phyloP scores from a whole-genome alignment of 768 basidiomycete genomes.

The Hericium erinaceus region DNA sequence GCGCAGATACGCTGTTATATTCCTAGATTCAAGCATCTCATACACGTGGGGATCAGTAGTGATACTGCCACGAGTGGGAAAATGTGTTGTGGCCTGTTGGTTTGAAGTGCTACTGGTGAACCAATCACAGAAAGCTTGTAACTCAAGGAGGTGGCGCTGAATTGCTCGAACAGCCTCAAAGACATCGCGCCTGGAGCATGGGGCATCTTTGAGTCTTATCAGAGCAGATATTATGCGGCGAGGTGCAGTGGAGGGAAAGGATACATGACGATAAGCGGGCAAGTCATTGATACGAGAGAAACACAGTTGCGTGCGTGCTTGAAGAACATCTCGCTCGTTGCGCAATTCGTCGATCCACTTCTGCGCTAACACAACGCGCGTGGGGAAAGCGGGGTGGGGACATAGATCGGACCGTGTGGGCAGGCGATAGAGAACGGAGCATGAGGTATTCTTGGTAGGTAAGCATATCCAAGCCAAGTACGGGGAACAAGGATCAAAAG shows the following conservation, averaged over 20 bases:
- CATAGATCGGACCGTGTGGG: not conserved
- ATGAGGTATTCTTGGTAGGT: not conserved
- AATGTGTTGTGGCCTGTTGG: not conserved
- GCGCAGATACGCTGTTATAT: not conserved
- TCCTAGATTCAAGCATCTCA: not conserved
- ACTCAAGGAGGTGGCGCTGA: not conserved
- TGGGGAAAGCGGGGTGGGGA: not conserved
- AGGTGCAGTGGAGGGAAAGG: not conserved
- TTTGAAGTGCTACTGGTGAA: not conserved
- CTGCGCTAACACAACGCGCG: not conserved
- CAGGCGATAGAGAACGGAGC: not conserved
- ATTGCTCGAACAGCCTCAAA: not conserved
- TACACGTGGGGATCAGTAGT: not conserved
- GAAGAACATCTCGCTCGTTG: not conserved
- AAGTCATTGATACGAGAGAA: not conserved
- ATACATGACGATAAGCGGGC: not conserved
- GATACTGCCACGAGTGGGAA: too few species aligned
- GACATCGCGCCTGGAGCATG: not conserved
- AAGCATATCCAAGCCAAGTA: not conserved
- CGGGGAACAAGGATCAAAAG: not conserved
- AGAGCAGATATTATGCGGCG: not conserved
- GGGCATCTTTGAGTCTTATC: not conserved
- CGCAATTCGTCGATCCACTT: not conserved
- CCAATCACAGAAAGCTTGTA: not conserved
- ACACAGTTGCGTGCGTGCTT: not conserved